Conservation (phyloP, 1,139 yeast genomes). For the Wickerhamiella pararugosa region DNA sequence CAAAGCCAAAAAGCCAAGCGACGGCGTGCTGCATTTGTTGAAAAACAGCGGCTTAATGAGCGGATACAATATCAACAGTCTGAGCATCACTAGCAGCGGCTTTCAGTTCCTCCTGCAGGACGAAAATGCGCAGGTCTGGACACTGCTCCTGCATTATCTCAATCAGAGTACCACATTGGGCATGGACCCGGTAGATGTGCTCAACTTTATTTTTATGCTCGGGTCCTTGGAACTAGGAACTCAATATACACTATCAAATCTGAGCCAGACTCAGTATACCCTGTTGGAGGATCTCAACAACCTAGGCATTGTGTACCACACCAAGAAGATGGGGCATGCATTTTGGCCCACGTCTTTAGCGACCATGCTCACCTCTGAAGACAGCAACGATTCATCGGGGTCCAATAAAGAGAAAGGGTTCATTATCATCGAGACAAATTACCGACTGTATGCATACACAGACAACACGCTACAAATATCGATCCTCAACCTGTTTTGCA, state of each 20-base stretch:
- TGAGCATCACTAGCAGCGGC: conserved; percentile 77
- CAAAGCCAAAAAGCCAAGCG: conserved; percentile 2
- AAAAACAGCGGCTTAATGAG: conserved; percentile 79
- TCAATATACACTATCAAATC: conserved; percentile 56
- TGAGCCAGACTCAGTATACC: conserved; percentile 67
- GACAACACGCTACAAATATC: conserved; percentile 93
- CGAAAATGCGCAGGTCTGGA: conserved; percentile 91
- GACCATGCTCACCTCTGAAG: conserved; percentile 78
- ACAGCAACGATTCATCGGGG: conserved; percentile 5
- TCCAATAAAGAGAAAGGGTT: conserved; percentile 37
- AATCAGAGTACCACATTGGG: conserved; percentile 69
- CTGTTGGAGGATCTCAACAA: conserved; percentile 86
- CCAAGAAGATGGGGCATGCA: neutral
- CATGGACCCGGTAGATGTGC: conserved; percentile 93
- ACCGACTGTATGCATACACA: conserved; percentile 84
- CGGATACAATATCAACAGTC: conserved; percentile 30
- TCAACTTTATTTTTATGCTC: conserved; percentile 80
- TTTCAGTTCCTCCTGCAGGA: conserved; percentile 89
- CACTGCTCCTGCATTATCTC: conserved; percentile 70
- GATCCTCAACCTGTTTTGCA: conserved; percentile 73
- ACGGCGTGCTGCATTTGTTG: conserved; percentile 20
- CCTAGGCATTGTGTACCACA: conserved; percentile 77
- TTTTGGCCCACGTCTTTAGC: conserved; percentile 89
- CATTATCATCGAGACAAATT: conserved; percentile 82
- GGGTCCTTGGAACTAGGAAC: conserved; percentile 88